Percentiles rank a stretch among this genome's conserved stretches.
These are phyloP conservation scores for Fraxinus floribunda DNA, from an alignment of 305 asterid species.

Conservation along the genomic window DNA sequence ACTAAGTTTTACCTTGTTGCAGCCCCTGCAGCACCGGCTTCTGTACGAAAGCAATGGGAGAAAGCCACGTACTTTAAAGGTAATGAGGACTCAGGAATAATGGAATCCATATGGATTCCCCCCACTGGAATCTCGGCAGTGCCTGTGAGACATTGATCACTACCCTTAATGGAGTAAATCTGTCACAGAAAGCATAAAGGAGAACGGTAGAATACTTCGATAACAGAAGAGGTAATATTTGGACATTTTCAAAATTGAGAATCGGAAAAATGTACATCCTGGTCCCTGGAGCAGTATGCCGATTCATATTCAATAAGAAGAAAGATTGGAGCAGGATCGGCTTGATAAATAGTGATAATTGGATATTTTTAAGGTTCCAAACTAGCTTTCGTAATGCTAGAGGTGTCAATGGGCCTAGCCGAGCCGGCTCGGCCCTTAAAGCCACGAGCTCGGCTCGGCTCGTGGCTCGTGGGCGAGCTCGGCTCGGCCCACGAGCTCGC, in stretches of 20 bases:
- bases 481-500: no score
- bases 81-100: constrained; percentile 64
- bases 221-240: background rate
- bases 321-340: background rate
- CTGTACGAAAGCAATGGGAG: constrained; percentile 96
- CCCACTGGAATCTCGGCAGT: constrained; percentile 98
- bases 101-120: constrained; percentile 94
- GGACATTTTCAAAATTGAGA: background rate
- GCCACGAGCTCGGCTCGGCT: no score
- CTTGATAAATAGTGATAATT: background rate
- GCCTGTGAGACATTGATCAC: constrained; percentile 94
- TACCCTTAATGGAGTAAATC: constrained; percentile 92
- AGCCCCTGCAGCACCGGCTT: constrained; percentile 99
- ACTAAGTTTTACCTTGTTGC: constrained; percentile 64
- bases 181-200: constrained; percentile 20
- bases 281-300: background rate
- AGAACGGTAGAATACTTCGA: background rate
- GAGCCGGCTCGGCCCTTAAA: no score
- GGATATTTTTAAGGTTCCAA: background rate
- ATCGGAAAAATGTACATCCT: background rate
- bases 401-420: no score
- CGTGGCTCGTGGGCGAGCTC: no score
- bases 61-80: constrained; percentile 86
- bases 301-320: background rate
- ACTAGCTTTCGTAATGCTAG: background rate